phyloP scores from a whole-genome alignment of 2,329 filamentous ascomycete genomes.

The Phyllosticta ampelicida region DNA sequence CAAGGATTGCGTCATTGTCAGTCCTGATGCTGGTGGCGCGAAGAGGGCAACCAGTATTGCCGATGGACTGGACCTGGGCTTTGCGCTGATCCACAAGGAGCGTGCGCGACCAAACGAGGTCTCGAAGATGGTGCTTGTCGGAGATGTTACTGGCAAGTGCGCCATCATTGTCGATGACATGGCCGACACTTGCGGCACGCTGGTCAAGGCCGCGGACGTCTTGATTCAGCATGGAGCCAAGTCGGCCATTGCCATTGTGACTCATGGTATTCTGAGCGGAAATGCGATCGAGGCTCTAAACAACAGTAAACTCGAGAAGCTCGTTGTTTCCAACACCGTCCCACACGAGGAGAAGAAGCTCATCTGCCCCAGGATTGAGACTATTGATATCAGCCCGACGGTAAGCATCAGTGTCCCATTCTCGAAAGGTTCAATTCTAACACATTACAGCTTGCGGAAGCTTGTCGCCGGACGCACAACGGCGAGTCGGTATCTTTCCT shows the following conservation, averaged over 20 bases:
- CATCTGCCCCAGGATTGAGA: constrained; percentile 67
- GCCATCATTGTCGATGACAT: constrained; percentile 97
- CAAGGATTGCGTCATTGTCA: constrained; percentile 84
- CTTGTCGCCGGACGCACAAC: constrained; percentile 62
- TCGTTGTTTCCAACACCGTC: constrained; percentile 88
- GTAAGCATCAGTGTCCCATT: constrained; percentile 23
- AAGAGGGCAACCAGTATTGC: constrained; percentile 93
- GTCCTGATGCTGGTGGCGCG: constrained; percentile 86
- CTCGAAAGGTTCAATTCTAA: background rate
- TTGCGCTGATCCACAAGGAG: constrained; percentile 96
- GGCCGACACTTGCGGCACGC: constrained; percentile 89
- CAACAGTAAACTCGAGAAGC: constrained; percentile 59
- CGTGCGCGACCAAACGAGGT: constrained; percentile 85
- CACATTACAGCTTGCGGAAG: constrained; percentile 48
- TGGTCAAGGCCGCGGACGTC: constrained; percentile 79
- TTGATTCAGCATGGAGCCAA: constrained; percentile 78
- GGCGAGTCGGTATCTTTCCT: constrained; percentile 59
- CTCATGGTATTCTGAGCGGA: constrained; percentile 82
- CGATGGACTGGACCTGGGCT: constrained; percentile 78
- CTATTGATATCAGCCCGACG: constrained; percentile 85
- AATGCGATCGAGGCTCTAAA: constrained; percentile 82
- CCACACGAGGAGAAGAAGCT: constrained; percentile 71
- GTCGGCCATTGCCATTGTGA: constrained; percentile 89
- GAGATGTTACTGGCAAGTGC: constrained; percentile 80
- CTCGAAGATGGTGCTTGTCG: constrained; percentile 89